Percentiles rank a stretch among this genome's conserved stretches.
These are phyloP conservation scores for Yamadazyma blattariae DNA, from an alignment of 1,139 yeast species.

Conservation along the genomic window DNA sequence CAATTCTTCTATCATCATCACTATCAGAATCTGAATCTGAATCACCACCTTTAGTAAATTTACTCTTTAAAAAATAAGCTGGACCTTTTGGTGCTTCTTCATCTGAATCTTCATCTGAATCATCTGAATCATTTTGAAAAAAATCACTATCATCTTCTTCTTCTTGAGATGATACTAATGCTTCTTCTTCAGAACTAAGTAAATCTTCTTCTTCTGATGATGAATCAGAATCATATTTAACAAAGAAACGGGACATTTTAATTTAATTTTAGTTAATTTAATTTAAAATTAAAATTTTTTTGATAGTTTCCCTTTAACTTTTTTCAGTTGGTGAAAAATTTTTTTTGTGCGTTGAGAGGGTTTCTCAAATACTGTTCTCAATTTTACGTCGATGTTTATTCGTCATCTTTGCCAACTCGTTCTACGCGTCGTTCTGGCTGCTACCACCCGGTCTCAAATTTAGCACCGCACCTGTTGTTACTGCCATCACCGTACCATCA, in stretches of 20 bases:
- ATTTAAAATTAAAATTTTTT: too few relatives aligned
- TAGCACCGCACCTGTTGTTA: too few relatives aligned
- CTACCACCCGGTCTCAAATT: too few relatives aligned
- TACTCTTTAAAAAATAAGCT: slow-evolving; percentile 55
- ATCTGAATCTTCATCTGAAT: slow-evolving; percentile 38
- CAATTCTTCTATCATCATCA: slow-evolving; percentile 77
- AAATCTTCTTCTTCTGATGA: slow-evolving; percentile 73
- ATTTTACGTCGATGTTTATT: too few relatives aligned
- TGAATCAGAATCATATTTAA: slow-evolving; percentile 59
- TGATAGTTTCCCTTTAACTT: slow-evolving; percentile 3
- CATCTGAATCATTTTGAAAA: slow-evolving; percentile 25
- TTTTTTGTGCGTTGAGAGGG: not conserved
- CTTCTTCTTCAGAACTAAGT: slow-evolving; percentile 46
- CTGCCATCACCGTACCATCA: too few relatives aligned
- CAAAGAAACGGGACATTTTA: slow-evolving; percentile 74
- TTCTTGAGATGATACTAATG: slow-evolving; percentile 17
- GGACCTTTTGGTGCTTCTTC: slow-evolving; percentile 47
- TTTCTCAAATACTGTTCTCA: not conserved
- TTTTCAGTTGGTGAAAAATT: slow-evolving; percentile 1
- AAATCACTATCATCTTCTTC: slow-evolving; percentile 30
- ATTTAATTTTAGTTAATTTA: not conserved
- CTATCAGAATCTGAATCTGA: slow-evolving; percentile 50
- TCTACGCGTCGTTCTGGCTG: too few relatives aligned
- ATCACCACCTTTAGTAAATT: slow-evolving; percentile 50
- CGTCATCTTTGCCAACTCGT: too few relatives aligned